Evolutionary conservation across 2,329 filamentous ascomycete species (phyloP).

Genomic region (Fusarium pseudocircinatum): DNA sequence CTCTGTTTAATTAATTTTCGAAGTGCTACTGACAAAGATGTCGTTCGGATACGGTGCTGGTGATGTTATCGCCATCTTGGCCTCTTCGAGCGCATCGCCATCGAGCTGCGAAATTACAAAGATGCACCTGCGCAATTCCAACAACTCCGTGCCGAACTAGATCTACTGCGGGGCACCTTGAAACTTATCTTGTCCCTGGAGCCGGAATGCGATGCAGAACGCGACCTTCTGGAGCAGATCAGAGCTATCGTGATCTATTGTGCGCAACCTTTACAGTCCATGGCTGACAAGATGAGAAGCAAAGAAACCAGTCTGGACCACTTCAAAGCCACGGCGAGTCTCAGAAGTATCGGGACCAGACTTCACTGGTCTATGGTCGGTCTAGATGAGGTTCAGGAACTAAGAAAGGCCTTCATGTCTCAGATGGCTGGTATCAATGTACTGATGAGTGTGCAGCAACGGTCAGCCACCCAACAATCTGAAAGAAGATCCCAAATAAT

Average conservation of each 20-base stretch:
- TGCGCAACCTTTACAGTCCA: background rate
- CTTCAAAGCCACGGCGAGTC: background rate
- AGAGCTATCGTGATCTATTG: background rate
- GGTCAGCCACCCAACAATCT: background rate
- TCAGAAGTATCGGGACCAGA: accelerated
- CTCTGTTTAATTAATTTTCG: accelerated
- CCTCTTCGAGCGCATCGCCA: background rate
- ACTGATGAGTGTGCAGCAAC: background rate
- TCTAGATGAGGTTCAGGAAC: background rate
- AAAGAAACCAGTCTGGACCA: background rate
- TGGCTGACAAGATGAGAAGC: background rate
- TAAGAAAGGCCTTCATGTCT: background rate
- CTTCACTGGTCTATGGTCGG: background rate
- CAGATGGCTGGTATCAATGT: background rate
- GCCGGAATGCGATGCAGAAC: background rate
- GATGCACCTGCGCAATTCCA: background rate
- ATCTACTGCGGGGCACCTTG: background rate
- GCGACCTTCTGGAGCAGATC: background rate
- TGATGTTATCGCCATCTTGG: background rate
- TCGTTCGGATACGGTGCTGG: background rate
- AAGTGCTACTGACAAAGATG: accelerated
- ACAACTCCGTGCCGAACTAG: background rate
- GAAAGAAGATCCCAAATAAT: too few relatives aligned
- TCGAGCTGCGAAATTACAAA: background rate
- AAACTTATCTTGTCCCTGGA: background rate